Conservation (phyloP, 1,139 yeast species). For the Sugiyamaella paludigena region DNA sequence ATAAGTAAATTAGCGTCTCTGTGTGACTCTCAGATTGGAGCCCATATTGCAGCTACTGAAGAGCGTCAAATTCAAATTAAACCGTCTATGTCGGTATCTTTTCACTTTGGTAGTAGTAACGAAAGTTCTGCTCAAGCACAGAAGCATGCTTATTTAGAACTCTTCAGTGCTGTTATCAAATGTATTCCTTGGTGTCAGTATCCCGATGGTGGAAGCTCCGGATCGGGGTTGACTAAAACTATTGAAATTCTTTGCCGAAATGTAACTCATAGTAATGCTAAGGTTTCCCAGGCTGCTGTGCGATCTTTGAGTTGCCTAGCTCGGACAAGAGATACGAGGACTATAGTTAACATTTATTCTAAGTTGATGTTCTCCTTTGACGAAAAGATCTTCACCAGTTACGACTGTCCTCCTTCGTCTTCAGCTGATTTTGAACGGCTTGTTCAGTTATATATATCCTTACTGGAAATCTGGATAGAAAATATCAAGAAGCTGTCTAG, state of each 20-base stretch:
- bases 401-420: conserved; percentile 47
- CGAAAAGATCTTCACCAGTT: conserved; percentile 45
- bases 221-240: conserved; percentile 48
- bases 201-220: conserved; percentile 45
- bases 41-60: conserved; percentile 22
- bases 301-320: conserved; percentile 65
- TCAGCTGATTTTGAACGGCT: conserved; percentile 59
- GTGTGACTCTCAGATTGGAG: conserved; percentile 49
- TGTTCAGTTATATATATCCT: conserved; percentile 69
- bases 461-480: conserved; percentile 77
- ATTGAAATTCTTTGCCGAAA: conserved; percentile 76
- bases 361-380: conserved; percentile 77
- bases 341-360: conserved; percentile 70
- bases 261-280: conserved; percentile 62
- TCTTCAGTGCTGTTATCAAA: conserved; percentile 69
- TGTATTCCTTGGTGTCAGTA: conserved; percentile 67
- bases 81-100: conserved; percentile 43
- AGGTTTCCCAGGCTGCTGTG: conserved; percentile 62
- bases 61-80: conserved; percentile 27
- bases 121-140: conserved; percentile 41
- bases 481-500: conserved; percentile 45
- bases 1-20: conserved; percentile 57
- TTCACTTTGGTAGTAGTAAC: conserved; percentile 46
- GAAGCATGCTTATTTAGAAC: conserved; percentile 48
- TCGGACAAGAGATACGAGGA: conserved; percentile 65